phyloP scores from a whole-genome alignment of 371 early-diverging fungal species.

The Apophysomyces trapeziformis region DNA sequence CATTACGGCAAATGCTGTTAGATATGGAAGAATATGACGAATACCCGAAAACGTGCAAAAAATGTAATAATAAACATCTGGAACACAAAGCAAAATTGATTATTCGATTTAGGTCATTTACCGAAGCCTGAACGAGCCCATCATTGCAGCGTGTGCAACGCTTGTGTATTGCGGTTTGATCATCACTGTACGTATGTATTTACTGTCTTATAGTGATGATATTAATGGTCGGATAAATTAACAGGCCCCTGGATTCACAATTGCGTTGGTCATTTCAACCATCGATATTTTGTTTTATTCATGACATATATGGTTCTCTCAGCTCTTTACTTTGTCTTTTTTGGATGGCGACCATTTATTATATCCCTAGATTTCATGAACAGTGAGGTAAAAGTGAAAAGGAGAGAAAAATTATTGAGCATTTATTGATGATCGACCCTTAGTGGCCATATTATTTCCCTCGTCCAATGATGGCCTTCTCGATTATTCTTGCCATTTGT shows the following conservation, averaged over 20 bases:
- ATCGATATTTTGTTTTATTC: constrained; percentile 83
- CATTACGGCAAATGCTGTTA: constrained; percentile 40
- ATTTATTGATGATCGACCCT: neutral
- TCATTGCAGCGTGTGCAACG: constrained; percentile 89
- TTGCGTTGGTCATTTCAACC: constrained; percentile 84
- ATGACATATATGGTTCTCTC: constrained; percentile 68
- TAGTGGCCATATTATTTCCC: constrained; percentile 70
- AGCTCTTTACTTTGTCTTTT: constrained; percentile 66
- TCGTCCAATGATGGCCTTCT: constrained; percentile 59
- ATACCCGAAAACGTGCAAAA: constrained; percentile 54
- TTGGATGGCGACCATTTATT: constrained; percentile 62
- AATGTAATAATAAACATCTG: constrained; percentile 35
- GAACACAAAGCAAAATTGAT: neutral
- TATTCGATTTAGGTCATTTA: constrained; percentile 46
- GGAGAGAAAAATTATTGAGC: neutral
- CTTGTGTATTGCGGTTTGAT: constrained; percentile 79
- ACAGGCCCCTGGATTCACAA: constrained; percentile 79
- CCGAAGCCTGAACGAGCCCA: constrained; percentile 92
- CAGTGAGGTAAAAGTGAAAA: constrained; percentile 42
- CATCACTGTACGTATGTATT: constrained; percentile 60
- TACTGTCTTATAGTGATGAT: neutral
- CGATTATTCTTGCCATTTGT: constrained; percentile 60
- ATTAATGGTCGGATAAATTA: neutral
- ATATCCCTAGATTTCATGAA: constrained; percentile 51
- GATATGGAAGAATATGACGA: constrained; percentile 54